Conservation (phyloP, 176 grass and related monocot species). For the Carex littledalei region DNA sequence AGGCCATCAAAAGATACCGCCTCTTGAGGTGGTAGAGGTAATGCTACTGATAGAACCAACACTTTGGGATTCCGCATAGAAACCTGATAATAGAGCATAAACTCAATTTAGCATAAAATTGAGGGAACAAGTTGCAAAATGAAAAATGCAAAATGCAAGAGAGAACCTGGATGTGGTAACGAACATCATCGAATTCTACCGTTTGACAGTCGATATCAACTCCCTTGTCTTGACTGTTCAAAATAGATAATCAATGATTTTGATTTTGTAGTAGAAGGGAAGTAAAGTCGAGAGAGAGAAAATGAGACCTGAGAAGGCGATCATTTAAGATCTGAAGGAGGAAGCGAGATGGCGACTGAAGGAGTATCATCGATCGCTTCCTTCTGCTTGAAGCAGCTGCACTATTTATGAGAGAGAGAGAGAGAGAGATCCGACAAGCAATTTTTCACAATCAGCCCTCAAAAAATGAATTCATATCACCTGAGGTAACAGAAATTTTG, state of each 20-base stretch:
- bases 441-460: not conserved
- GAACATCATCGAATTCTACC: constrained; percentile 91
- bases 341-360: constrained; percentile 90
- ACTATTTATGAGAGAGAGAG: not conserved
- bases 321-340: constrained; percentile 96
- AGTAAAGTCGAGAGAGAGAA: not conserved
- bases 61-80: constrained; percentile 85
- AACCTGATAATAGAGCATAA: constrained; percentile 39
- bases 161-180: constrained; percentile 89
- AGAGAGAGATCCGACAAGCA: not conserved
- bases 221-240: constrained; percentile 65
- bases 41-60: constrained; percentile 68
- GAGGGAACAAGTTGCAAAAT: not conserved
- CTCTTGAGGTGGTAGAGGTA: constrained; percentile 78
- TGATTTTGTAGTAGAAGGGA: constrained; percentile 13
- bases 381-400: constrained; percentile 17
- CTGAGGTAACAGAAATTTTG: too few relatives aligned
- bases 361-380: constrained; percentile 68
- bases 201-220: constrained; percentile 96
- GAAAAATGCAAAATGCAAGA: not conserved
- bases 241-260: not conserved
- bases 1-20: constrained; percentile 72
- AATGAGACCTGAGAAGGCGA: constrained; percentile 60
- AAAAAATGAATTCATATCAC: not conserved
- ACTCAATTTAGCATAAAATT: not conserved